phyloP scores from a whole-genome alignment of 257 asterid genomes.

The Catharanthus roseus region DNA sequence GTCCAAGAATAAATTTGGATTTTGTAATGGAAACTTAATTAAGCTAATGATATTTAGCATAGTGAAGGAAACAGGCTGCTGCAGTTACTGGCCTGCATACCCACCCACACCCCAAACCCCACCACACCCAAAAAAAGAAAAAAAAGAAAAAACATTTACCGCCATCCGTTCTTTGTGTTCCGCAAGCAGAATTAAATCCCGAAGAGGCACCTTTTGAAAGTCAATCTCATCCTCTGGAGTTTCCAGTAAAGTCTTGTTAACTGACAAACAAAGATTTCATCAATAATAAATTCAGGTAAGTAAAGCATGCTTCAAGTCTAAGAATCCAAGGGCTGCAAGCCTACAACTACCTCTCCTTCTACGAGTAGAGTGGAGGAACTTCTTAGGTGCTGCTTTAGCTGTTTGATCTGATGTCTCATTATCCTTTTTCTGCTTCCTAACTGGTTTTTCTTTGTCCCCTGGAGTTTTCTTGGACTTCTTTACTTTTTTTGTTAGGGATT shows the following conservation, averaged over 20 bases:
- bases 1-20: background rate
- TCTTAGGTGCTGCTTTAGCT: slow-evolving; percentile 49
- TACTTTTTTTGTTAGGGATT: slow-evolving; percentile 31
- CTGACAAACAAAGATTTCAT: slow-evolving; percentile 33
- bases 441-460: slow-evolving; percentile 45
- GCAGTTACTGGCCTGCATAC: background rate
- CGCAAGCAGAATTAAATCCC: slow-evolving; percentile 72
- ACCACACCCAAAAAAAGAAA: too few relatives aligned
- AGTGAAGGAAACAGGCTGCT: background rate
- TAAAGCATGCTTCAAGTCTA: slow-evolving; percentile 11
- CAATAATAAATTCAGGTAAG: slow-evolving; percentile 14
- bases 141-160: slow-evolving; percentile 13
- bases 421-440: slow-evolving; percentile 50
- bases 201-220: slow-evolving; percentile 48
- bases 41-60: background rate
- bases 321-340: slow-evolving; percentile 10
- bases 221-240: slow-evolving; percentile 80
- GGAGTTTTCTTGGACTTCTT: slow-evolving; percentile 38
- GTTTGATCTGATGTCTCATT: slow-evolving; percentile 42
- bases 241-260: slow-evolving; percentile 64
- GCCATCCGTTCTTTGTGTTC: slow-evolving; percentile 61
- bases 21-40: background rate
- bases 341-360: slow-evolving; percentile 54
- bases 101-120: too few relatives aligned
- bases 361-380: slow-evolving; percentile 68